A percentile compares a stretch with the other conserved stretches of the same genome.
Conservation (phyloP, 2,329 filamentous ascomycete genomes). For the Venturia nashicola region DNA sequence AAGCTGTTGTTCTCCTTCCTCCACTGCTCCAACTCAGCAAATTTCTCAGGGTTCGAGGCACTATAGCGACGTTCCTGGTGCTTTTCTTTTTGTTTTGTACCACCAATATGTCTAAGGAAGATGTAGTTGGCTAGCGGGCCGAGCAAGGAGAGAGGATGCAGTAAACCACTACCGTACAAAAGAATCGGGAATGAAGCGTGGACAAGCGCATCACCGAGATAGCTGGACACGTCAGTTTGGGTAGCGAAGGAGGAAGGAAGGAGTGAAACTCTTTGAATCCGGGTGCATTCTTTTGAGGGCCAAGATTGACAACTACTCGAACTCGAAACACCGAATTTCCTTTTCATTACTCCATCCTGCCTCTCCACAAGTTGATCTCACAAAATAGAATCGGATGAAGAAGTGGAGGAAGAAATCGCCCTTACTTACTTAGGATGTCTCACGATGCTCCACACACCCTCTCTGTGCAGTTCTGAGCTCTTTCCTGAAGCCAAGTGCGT, state of each 20-base stretch:
- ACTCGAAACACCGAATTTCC: too few species aligned
- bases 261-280: neutral
- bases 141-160: constrained; percentile 42
- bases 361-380: neutral
- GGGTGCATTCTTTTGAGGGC: too few species aligned
- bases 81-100: constrained; percentile 43
- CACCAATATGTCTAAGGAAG: constrained; percentile 45
- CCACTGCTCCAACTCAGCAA: constrained; percentile 40
- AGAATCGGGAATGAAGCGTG: constrained; percentile 48
- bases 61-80: constrained; percentile 41
- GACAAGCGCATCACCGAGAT: constrained; percentile 47
- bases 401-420: neutral
- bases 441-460: constrained; percentile 51
- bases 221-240: constrained; percentile 27
- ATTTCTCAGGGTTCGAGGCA: constrained; percentile 37
- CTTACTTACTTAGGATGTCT: constrained; percentile 46
- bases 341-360: neutral
- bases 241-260: constrained; percentile 5
- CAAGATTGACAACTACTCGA: too few species aligned
- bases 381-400: neutral
- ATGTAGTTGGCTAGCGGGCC: constrained; percentile 46
- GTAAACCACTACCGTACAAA: constrained; percentile 41
- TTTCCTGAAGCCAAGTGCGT: constrained; percentile 30
- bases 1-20: constrained; percentile 45
- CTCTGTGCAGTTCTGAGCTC: constrained; percentile 31